Evolutionary conservation across 169 alveolate species (phyloP).

Genomic region (Cyclospora cayetanensis): DNA sequence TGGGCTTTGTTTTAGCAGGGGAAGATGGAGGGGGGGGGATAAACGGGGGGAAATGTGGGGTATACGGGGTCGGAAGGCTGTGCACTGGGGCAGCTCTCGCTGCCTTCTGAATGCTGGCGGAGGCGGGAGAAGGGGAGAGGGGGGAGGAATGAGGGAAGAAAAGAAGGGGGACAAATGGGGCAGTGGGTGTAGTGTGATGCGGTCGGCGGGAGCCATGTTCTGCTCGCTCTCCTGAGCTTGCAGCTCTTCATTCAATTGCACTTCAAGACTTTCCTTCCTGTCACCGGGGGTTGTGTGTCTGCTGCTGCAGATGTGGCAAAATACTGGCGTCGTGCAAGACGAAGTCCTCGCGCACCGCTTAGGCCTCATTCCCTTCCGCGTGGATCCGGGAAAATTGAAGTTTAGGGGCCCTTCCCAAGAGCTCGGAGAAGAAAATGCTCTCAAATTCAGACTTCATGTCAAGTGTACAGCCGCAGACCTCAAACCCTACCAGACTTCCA

Average conservation of each 20-base stretch:
- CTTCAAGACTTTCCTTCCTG: no score
- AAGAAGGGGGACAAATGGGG: no score
- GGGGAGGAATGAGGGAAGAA: no score
- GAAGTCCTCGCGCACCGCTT: slow-evolving; percentile 98
- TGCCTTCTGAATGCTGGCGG: no score
- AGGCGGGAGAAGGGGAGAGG: no score
- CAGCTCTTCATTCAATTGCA: no score
- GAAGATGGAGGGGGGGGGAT: neutral
- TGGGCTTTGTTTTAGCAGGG: neutral
- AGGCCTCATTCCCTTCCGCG: slow-evolving; percentile 97
- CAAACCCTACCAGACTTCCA: slow-evolving; percentile 63
- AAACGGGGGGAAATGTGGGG: neutral
- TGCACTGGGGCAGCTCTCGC: no score
- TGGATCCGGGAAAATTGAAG: slow-evolving; percentile 93
- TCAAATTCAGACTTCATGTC: slow-evolving; percentile 86
- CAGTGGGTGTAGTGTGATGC: no score
- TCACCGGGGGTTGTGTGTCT: no score
- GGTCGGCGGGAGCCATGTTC: no score
- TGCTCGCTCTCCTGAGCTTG: no score
- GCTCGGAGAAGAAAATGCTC: slow-evolving; percentile 83
- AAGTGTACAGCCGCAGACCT: slow-evolving; percentile 83
- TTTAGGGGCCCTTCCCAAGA: slow-evolving; percentile 78
- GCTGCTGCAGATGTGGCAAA: slow-evolving; percentile 80
- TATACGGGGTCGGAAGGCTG: neutral
- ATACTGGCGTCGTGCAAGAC: slow-evolving; percentile 95